Base-by-base conservation (phyloP, 495 filamentous ascomycete genomes). In the Elasticomyces elasticus region DNA sequence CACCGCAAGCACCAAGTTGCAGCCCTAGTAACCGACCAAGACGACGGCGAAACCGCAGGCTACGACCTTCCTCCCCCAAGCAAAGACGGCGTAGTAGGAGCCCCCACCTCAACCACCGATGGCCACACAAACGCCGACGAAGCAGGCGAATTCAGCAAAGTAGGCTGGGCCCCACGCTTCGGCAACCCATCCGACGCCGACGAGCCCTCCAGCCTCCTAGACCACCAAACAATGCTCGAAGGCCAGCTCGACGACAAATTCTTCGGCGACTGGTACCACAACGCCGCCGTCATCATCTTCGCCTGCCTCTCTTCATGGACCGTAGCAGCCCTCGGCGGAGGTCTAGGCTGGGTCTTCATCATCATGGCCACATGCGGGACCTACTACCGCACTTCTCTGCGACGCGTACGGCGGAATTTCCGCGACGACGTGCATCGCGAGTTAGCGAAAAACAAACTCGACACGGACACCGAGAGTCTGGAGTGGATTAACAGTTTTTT, bases 401-500 rank as follows among this genome's bases (percentile, higher is more conserved):
- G 89, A 49, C 82, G 92, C 48, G 89, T 96, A 44, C 84, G 92
- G 50, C 84, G 94, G 52, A 99, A 99, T 67, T 95, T 95, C 63
- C 82, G 91, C 31, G 92, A 99, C 71, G 92, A 99, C 64, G 74
- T 99, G 40, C 82, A 80, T 47, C 84, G 92, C n/a, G 90, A 97
- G 68, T 80, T 97, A 80, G 81, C 86, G 27, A 89, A 96, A 67
- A 81, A 80, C 64, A 86, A 79, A 53, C 72, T 99, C 51, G 92
- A 97, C 60, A 94, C 85, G 9, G 94, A 99, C 64, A 83, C 80
- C 24, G 92, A 99, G 70, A 91, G 83, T 61, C 70, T 99, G 33
- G 92, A 99, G 67, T 99, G 92, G 92, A 96, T 99, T 62, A 99
- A 99, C 75, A 94, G 89, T 67, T 97, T 97, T 72, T 59, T 97